Base-by-base conservation (phyloP, 148 eudicot genomes). In the Persicaria maculosa region DNA sequence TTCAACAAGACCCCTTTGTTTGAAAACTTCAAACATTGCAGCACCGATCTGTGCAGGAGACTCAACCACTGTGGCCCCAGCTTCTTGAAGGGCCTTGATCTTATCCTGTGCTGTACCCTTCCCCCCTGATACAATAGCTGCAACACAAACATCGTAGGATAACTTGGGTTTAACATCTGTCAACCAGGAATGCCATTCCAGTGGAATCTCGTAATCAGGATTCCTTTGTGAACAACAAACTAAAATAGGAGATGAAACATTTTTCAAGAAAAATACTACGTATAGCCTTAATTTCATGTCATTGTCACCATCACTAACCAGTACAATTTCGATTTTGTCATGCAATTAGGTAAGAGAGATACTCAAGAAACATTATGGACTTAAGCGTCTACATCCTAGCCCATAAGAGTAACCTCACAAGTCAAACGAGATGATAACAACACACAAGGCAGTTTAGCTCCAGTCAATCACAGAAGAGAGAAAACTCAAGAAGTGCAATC, bases 111-210 rank as follows among this genome's bases (percentile, higher is more conserved):
- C 97, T 6, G 98, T 94, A 70, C 98, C 98, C 82, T 94, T 94
- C 14, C 98, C 98, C 2, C 98, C 98, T 7, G 98, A 91, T 72
- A 94, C 98, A 31, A 94, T 94, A 73, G 98, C 98, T 94, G 98
- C 85, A 84, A 43, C 7, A 48, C 53, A 17, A 47, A 71, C 15
- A 20, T 65, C n/a, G 8, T 12, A 40, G 16, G 7, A 62, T 25
- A 62, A 62, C 3, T 48, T 4, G 14, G 45, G 40, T 31, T 31
- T 31, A 31, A 31, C 40, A 31, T 31, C 40, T 31, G 14, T 9
- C 54, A 50, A 50, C 11, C 12, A 9, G 54, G 11, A 2, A 9
- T 50, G 11, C 11, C 15, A 50, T 12, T 50, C 15, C 4, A 50
- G 54, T 50, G 54, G 54, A 50, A 50, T 50, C 54, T 50, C 54